Base-by-base conservation (phyloP, 129 eudicot species). In the Scalesia atractyloides region DNA sequence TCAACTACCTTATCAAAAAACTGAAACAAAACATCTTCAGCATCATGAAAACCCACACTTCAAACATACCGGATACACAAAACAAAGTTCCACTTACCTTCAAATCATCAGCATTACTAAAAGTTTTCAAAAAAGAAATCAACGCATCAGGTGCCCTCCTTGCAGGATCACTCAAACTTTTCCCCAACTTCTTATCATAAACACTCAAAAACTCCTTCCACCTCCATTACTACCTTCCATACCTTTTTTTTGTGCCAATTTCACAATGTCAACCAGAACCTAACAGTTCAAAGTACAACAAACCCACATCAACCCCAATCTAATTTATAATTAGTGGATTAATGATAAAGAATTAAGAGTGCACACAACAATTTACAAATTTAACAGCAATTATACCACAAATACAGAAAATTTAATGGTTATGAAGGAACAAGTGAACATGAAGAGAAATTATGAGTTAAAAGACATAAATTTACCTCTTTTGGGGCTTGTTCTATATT, bases 121-220 rank as follows among this genome's bases (percentile, higher is more conserved):
- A 86, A 22, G 99, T 86, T 8, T 85, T 82, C 46, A 95, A 79
- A 65, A 95, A 95, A 22, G 91, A 87, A 73, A 77, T 47, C 79
- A 95, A 78, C 0, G 73, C 76, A 7, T 88, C 95, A 68, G 74
- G 67, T 0, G 91, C 15, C 82, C 97, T 88, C 54, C 80, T 84
- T 18, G 94, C 83, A 0, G 99, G 99, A 76, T 95, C 99, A 76
- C 97, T 84, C 94, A 84, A 72, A 61, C 91, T 90, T 22, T 84
- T 73, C 15, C 99, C 99, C 69, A 86, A 33, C 66, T 83, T 81
- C 70, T 79, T 94, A 62, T 91, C 99, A 47, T 84, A 62, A 60
- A 70, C 76, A 51, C 75, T 78, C 68, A 95, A 73, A 43, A 95
- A 95, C 15, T 95, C 94, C 82, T 95, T 95, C 99, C 99, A 95